Evolutionary conservation across 345 rosid species (phyloP).

Genomic region (Eucalyptus sideroxylon): DNA sequence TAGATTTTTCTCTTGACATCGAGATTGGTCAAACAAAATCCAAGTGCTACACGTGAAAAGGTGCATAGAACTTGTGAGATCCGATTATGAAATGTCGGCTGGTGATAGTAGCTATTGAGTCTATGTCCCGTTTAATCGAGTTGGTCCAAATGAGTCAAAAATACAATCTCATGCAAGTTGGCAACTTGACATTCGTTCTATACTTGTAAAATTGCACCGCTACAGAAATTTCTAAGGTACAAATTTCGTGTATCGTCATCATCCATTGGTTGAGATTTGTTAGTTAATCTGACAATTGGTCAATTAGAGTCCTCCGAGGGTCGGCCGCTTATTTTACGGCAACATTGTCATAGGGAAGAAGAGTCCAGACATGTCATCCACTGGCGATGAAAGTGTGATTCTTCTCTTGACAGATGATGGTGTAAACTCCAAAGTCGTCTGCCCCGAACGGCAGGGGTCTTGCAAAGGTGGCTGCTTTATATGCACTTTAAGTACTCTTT

Average conservation of each 20-base stretch:
- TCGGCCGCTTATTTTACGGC: too few relatives aligned
- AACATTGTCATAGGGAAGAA: background rate
- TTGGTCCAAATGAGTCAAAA: background rate
- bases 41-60: rapidly evolving
- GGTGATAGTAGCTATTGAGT: too few relatives aligned
- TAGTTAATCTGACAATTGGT: too few relatives aligned
- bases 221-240: background rate
- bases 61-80: too few relatives aligned
- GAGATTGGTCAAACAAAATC: too few relatives aligned
- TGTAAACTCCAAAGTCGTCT: background rate
- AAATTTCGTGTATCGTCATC: too few relatives aligned
- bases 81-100: too few relatives aligned
- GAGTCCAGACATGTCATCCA: background rate
- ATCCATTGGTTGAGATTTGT: background rate
- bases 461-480: background rate
- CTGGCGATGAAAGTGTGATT: background rate
- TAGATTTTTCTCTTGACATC: too few relatives aligned
- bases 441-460: background rate
- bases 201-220: background rate
- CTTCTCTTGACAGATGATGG: background rate
- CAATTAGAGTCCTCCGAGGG: too few relatives aligned
- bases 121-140: too few relatives aligned
- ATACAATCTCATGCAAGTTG: background rate
- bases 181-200: background rate
- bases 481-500: background rate